Conservation (phyloP, 2,329 filamentous ascomycete species). For the Escovopsis sp. region DNA sequence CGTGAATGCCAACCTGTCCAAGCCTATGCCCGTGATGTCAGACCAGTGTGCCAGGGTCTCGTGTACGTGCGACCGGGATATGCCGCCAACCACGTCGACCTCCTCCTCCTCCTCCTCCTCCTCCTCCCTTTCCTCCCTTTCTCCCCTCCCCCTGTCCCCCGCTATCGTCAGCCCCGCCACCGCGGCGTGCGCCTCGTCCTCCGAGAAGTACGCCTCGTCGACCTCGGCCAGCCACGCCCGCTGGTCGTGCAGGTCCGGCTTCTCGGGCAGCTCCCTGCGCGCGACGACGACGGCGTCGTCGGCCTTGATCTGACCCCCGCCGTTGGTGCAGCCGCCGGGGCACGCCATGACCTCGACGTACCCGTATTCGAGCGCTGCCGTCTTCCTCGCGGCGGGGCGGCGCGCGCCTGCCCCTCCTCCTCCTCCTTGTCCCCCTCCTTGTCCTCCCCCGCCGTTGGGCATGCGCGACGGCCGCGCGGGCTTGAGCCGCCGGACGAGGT, state of each 20-base stretch:
- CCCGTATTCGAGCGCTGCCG: constrained; percentile 50
- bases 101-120: constrained; percentile 17
- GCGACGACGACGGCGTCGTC: constrained; percentile 55
- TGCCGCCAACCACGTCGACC: constrained; percentile 43
- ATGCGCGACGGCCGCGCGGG: constrained; percentile 65
- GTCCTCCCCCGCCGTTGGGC: constrained; percentile 25
- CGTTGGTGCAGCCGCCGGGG: constrained; percentile 96
- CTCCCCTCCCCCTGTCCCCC: too few species aligned
- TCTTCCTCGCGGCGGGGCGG: constrained; percentile 31
- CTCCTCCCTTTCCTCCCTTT: too few species aligned
- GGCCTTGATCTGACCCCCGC: constrained; percentile 86
- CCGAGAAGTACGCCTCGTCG: constrained; percentile 84
- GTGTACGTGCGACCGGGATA: constrained; percentile 51
- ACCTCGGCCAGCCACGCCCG: constrained; percentile 72
- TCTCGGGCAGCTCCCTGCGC: constrained; percentile 31
- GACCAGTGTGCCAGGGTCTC: constrained; percentile 66
- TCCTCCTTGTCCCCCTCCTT: constrained; percentile 48
- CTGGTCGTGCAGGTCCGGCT: constrained; percentile 62
- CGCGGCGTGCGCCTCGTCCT: constrained; percentile 35
- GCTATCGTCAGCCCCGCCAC: too few species aligned
- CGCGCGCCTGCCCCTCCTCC: constrained; percentile 25
- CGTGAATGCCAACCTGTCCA: constrained; percentile 65
- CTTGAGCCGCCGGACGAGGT: constrained; percentile 83
- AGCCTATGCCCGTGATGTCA: constrained; percentile 49
- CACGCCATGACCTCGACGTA: constrained; percentile 99